phyloP scores from a whole-genome alignment of 2,329 filamentous ascomycete species.

The Chaetothyriales sp. region DNA sequence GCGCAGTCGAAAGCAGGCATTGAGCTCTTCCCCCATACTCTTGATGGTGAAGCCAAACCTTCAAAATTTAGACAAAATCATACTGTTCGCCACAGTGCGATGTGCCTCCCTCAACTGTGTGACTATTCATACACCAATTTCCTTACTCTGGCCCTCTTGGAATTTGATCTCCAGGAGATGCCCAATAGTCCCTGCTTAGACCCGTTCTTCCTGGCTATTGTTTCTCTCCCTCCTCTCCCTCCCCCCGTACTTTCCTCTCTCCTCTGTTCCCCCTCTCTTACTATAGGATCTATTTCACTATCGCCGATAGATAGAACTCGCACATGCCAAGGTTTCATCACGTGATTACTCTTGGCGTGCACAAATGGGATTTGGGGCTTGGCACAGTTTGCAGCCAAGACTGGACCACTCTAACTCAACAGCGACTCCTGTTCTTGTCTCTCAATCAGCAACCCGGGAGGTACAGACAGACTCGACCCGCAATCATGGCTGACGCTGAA shows the following conservation, averaged over 20 bases:
- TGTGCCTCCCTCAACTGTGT: constrained; percentile 1
- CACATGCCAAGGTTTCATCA: constrained; percentile 10
- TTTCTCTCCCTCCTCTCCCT: not conserved
- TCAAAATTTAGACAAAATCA: not conserved
- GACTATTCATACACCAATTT: not conserved
- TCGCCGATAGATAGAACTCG: not conserved
- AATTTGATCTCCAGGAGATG: not conserved
- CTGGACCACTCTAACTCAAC: constrained; percentile 5
- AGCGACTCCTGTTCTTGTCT: constrained; percentile 29
- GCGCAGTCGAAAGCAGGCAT: not conserved
- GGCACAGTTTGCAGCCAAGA: constrained; percentile 1
- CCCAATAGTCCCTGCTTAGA: not conserved
- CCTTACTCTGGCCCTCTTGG: not conserved
- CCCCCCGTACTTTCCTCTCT: too few relatives aligned
- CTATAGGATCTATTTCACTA: not conserved
- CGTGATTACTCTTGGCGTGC: constrained; percentile 6
- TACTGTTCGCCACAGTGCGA: not conserved
- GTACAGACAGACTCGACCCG: constrained; percentile 32
- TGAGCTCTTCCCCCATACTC: not conserved
- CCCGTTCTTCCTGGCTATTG: not conserved
- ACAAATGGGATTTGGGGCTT: not conserved
- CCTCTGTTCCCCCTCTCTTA: not conserved
- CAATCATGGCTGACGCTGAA: constrained; percentile 75
- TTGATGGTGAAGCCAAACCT: not conserved
- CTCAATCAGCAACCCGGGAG: constrained; percentile 31